Percentiles rank a stretch among this genome's conserved stretches.
These are phyloP conservation scores for Cercis canadensis DNA, from an alignment of 306 rosid genomes.

Conservation along the genomic window DNA sequence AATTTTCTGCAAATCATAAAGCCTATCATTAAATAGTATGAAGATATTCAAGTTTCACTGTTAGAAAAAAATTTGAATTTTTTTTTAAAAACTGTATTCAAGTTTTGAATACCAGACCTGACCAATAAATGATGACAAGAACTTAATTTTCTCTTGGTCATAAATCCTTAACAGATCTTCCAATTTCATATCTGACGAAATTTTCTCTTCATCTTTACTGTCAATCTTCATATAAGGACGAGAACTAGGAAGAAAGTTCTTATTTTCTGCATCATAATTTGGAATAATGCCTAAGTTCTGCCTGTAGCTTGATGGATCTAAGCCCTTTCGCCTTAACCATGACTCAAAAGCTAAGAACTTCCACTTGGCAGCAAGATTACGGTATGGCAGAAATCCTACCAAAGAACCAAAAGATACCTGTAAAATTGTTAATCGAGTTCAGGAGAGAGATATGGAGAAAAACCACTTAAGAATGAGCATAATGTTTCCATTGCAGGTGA, in stretches of 20 bases:
- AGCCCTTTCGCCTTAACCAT: constrained; percentile 85
- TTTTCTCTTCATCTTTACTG: constrained; percentile 47
- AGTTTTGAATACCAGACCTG: constrained; percentile 65
- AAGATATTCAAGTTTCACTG: constrained; percentile 30
- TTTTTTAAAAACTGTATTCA: constrained; percentile 6
- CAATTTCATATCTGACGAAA: constrained; percentile 81
- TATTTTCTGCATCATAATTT: constrained; percentile 53
- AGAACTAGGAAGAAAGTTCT: constrained; percentile 38
- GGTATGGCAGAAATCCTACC: constrained; percentile 91
- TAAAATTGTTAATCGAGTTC: constrained; percentile 44
- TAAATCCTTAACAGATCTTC: constrained; percentile 81
- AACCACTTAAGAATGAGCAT: constrained; percentile 6
- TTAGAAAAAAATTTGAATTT: background rate
- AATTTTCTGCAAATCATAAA: constrained; percentile 65
- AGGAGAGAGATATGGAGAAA: constrained; percentile 40
- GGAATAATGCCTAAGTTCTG: constrained; percentile 63
- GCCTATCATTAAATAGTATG: constrained; percentile 33
- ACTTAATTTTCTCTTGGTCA: constrained; percentile 76
- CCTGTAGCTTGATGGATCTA: constrained; percentile 81
- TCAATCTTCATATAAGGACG: constrained; percentile 43
- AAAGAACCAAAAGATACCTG: constrained; percentile 93
- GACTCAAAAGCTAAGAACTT: constrained; percentile 96
- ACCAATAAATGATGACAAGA: constrained; percentile 86
- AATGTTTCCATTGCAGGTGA: background rate
- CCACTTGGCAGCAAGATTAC: constrained; percentile 84